Evolutionary conservation across 1,284 basidiomycete species (phyloP).

Genomic region (Naganishia cerealis): DNA sequence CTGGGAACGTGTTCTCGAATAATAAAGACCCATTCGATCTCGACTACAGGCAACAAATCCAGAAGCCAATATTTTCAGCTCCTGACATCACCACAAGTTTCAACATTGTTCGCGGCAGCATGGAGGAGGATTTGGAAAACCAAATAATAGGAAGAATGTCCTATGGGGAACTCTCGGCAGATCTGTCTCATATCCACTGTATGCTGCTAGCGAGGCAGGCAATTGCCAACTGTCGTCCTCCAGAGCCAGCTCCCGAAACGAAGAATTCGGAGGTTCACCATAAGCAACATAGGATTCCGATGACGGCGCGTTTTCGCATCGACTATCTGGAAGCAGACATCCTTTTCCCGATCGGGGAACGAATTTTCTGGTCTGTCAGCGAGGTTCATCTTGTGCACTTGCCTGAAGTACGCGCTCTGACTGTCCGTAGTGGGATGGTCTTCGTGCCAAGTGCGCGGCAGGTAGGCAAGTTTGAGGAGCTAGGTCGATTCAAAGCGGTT

Average conservation of each 20-base stretch:
- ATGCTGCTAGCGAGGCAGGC: conserved; percentile 66
- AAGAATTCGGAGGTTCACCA: conserved; percentile 37
- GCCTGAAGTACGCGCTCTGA: conserved; percentile 42
- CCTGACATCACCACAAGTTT: conserved; percentile 43
- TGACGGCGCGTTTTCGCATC: conserved; percentile 41
- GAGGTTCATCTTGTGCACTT: conserved; percentile 42
- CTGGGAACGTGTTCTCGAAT: conserved; percentile 37
- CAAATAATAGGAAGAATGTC: conserved; percentile 41
- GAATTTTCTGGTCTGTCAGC: conserved; percentile 44
- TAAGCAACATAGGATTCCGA: conserved; percentile 17
- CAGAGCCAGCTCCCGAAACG: not conserved
- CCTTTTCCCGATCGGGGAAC: conserved; percentile 50
- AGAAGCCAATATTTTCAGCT: conserved; percentile 50
- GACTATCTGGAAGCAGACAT: conserved; percentile 46
- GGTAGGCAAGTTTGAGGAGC: conserved; percentile 71
- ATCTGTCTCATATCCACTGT: conserved; percentile 73
- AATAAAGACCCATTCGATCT: conserved; percentile 43
- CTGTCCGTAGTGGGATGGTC: conserved; percentile 51
- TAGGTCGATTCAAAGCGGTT: conserved; percentile 66
- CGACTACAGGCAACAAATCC: conserved; percentile 44
- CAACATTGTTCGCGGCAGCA: conserved; percentile 35
- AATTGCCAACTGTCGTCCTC: conserved; percentile 41
- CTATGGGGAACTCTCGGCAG: conserved; percentile 56
- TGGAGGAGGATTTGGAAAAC: conserved; percentile 36
- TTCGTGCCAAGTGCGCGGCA: conserved; percentile 56